phyloP scores from a whole-genome alignment of 768 basidiomycete species.

The Fomitopsis pulvina region DNA sequence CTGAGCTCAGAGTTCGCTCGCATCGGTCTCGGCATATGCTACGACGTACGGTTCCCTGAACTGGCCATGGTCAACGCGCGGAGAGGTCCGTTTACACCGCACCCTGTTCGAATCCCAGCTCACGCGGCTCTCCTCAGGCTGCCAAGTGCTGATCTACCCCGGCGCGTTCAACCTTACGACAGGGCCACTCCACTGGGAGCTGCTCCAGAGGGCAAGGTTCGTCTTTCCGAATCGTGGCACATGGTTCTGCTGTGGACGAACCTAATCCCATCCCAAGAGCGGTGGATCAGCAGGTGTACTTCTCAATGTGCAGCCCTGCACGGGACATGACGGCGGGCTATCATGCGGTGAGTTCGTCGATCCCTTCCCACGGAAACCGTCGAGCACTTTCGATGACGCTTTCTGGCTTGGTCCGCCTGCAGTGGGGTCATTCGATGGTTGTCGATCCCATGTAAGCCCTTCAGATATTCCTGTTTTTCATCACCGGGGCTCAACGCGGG shows the following conservation, averaged over 20 bases:
- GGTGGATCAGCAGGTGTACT: conserved; percentile 94
- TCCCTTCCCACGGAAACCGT: background rate
- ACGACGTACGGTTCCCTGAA: conserved; percentile 94
- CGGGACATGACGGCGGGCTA: conserved; percentile 76
- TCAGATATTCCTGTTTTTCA: background rate
- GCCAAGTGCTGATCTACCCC: conserved; percentile 86
- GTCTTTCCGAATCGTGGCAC: too few species aligned
- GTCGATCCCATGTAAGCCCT: conserved; percentile 78
- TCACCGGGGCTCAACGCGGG: background rate
- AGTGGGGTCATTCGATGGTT: conserved; percentile 91
- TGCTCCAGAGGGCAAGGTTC: conserved; percentile 82
- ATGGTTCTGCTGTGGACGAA: background rate
- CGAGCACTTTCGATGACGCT: background rate
- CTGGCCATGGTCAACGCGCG: conserved; percentile 87
- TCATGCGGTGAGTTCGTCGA: conserved; percentile 63
- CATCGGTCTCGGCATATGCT: conserved; percentile 94
- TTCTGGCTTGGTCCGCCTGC: background rate
- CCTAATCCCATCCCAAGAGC: conserved; percentile 45
- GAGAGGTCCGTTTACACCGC: conserved; percentile 41
- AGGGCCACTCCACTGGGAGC: conserved; percentile 93
- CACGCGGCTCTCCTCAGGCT: conserved; percentile 42
- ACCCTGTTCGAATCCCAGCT: background rate
- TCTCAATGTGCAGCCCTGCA: conserved; percentile 95
- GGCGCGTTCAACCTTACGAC: conserved; percentile 95
- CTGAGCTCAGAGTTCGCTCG: conserved; percentile 87